A percentile compares a stretch with the other conserved stretches of the same genome.
These are phyloP conservation scores for Coniochaeta pulveracea DNA, from an alignment of 2,329 filamentous ascomycete species.

Conservation along the genomic window DNA sequence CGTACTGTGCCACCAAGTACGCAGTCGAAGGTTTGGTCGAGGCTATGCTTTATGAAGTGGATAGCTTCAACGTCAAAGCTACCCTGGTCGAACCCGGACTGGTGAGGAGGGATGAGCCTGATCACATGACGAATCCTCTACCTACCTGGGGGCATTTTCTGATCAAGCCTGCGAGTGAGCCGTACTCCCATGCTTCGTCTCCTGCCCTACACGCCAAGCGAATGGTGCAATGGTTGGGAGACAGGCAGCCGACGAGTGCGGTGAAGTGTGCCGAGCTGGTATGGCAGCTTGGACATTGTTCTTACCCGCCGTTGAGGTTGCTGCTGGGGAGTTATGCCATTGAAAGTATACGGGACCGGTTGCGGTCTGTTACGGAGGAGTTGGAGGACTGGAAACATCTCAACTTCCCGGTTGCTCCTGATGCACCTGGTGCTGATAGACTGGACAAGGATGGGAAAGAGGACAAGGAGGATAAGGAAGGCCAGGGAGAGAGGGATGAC, in stretches of 20 bases:
- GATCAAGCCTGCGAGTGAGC: conserved; percentile 73
- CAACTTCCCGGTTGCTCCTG: conserved; percentile 47
- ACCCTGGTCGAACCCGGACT: conserved; percentile 88
- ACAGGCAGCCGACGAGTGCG: conserved; percentile 83
- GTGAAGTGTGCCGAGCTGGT: conserved; percentile 88
- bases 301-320: conserved; percentile 78
- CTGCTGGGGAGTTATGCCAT: conserved; percentile 91
- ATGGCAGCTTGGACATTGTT: conserved; percentile 91
- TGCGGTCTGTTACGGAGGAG: conserved; percentile 89
- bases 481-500: conserved; percentile 2
- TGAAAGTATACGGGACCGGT: conserved; percentile 82
- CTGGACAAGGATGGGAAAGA: conserved; percentile 14
- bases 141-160: conserved; percentile 88
- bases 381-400: conserved; percentile 88
- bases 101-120: conserved; percentile 74
- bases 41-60: conserved; percentile 92
- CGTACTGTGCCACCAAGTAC: conserved; percentile 95
- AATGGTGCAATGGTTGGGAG: conserved; percentile 90
- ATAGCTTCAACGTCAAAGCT: conserved; percentile 82
- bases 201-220: conserved; percentile 81
- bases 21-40: conserved; percentile 93
- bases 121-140: conserved; percentile 41
- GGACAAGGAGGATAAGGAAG: conserved; percentile 7
- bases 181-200: conserved; percentile 66
- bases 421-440: conserved; percentile 19